Conservation (phyloP, 352 stramenopile genomes). For the Phytophthora brassicae region DNA sequence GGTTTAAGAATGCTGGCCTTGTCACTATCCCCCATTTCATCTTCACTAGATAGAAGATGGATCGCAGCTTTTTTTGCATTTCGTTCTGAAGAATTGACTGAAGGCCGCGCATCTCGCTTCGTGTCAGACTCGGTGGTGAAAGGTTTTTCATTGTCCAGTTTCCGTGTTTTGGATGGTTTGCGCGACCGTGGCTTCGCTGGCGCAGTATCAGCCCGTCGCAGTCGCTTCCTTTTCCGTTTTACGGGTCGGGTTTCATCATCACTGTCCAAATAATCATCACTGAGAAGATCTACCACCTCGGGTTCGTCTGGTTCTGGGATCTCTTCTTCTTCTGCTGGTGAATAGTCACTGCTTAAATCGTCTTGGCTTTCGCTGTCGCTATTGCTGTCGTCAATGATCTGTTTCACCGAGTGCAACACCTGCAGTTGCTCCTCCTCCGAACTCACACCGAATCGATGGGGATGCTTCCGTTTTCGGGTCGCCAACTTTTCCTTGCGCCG, state of each 20-base stretch:
- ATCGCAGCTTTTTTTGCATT: slow-evolving; percentile 20
- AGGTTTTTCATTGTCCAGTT: slow-evolving; percentile 11
- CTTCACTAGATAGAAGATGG: slow-evolving; percentile 35
- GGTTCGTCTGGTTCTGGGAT: slow-evolving; percentile 36
- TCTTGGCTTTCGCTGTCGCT: slow-evolving; percentile 38
- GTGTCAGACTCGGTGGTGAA: background rate
- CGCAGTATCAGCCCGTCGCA: slow-evolving; percentile 14
- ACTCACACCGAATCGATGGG: slow-evolving; percentile 38
- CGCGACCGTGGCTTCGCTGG: slow-evolving; percentile 21
- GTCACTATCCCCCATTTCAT: slow-evolving; percentile 19
- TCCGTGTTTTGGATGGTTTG: slow-evolving; percentile 27
- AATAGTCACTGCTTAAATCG: slow-evolving; percentile 46
- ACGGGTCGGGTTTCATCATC: slow-evolving; percentile 19
- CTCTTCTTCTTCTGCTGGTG: slow-evolving; percentile 38
- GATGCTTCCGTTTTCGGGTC: slow-evolving; percentile 40
- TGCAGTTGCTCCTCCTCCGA: slow-evolving; percentile 47
- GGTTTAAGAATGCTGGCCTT: background rate
- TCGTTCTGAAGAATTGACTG: background rate
- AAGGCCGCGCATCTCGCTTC: background rate
- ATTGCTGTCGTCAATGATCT: slow-evolving; percentile 33
- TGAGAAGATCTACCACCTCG: slow-evolving; percentile 43
- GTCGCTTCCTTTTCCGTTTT: slow-evolving; percentile 30
- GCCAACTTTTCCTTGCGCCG: slow-evolving; percentile 54
- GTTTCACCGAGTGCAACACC: slow-evolving; percentile 38
- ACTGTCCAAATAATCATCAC: slow-evolving; percentile 50